Evolutionary conservation across 768 basidiomycete genomes (phyloP).

Genomic region (Candolleomyces eurysporus): DNA sequence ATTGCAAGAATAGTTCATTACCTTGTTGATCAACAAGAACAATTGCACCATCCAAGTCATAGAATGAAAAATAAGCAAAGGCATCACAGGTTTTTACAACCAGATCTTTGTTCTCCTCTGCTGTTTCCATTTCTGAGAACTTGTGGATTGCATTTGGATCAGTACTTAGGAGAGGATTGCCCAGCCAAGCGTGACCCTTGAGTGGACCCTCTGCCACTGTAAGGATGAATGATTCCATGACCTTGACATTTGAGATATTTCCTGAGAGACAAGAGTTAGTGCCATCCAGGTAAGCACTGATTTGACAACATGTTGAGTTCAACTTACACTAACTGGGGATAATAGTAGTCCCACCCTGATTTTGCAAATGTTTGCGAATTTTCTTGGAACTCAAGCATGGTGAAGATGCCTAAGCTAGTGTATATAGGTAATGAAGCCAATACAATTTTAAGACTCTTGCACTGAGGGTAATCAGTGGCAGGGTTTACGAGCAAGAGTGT

Average conservation of each 20-base stretch:
- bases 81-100: conserved; percentile 13
- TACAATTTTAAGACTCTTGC: no score
- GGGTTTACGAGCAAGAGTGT: no score
- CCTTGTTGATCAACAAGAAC: conserved; percentile 16
- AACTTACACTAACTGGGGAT: background rate
- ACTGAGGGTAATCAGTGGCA: no score
- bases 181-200: background rate
- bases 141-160: background rate
- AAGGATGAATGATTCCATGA: background rate
- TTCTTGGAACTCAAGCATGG: no score
- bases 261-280: no score
- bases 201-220: background rate
- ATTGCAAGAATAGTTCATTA: background rate
- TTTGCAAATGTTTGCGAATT: no score
- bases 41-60: conserved; percentile 7
- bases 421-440: no score
- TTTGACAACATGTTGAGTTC: background rate
- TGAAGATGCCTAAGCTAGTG: no score
- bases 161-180: background rate
- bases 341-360: no score
- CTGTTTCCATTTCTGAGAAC: background rate
- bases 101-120: conserved; percentile 3
- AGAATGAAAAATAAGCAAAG: conserved; percentile 13
- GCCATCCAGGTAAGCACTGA: no score
- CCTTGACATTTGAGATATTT: background rate